Base-by-base conservation (phyloP, 805 yeast species). In the Saturnispora ahearnii region DNA sequence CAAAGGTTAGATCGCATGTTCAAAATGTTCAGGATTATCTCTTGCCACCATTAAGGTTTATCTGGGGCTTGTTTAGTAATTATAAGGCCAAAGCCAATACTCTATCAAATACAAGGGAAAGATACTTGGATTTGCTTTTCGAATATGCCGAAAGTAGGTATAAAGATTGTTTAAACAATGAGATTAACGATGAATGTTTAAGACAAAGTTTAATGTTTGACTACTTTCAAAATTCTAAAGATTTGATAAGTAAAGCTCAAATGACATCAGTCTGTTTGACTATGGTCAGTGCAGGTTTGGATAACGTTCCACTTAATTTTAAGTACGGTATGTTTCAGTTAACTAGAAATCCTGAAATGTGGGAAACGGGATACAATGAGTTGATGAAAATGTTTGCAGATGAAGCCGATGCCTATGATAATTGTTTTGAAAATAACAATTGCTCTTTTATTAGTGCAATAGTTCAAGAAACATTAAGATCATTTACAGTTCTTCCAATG, bases 241-340 rank as follows among this genome's bases (percentile, higher is more conserved):
- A 26, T 11, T 40, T 11, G 6, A 26, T 56, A 5, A 45, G 53
- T 4, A 15, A 41, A 3, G 60, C 51, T 28, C 55, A 56, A 26
- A 52, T 73, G 11, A 63, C 65, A 8, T 77, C 86, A 42, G 72
- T 82, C 5, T 84, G 90, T 59, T 66, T 84, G 38, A 81, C 90
- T 0, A 78, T 84, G 83, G 82, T 84, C 0, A 81, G 88, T 56
- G 93, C 90, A 8, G 93, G 93, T 0, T 65, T 84, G 24, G 91
- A 84, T 59, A 84, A 85, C 54, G 76, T 82, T 0, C 82, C 88
- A 0, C 68, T 83, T 31, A 82, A 78, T 44, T 68, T 84, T 45
- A 75, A 76, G 53, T 79, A 82, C 53, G 70, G 82, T 8, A 59
- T 82, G 55, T 84, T 84, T 0, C 84, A 80, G 37, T 64, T 84